Evolutionary conservation across 2,329 filamentous ascomycete genomes (phyloP), one percentile per base, ranked within the genome.

Genomic region (Sphaerostilbella broomeana): DNA sequence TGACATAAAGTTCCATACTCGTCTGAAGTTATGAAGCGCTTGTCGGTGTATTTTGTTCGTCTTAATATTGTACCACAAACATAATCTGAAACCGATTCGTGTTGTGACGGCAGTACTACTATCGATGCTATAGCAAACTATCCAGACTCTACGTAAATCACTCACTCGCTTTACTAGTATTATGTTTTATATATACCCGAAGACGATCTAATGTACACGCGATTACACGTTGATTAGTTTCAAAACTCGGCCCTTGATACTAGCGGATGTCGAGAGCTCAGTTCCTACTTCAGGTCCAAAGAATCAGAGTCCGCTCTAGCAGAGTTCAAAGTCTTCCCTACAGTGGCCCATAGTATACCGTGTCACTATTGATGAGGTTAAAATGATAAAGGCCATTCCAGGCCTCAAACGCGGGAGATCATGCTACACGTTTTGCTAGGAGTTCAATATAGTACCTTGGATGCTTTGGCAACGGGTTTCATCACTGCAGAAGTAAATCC

Each of bases 201-300:
- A 35, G 46, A 52, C 2, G 65, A 58, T 24, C 42, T 58, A 3
- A 51, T 69, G 20, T 71, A 67, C 44, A 64, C 62, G 2, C 49
- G 57, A 16, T 70, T 67, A 45, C 60, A 66, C 19, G 53, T 57
- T 7, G 60, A 64, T 16, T 40, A 64, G 42, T 57, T 70, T 10
- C 44, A 53, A 15, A 24, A 38, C 0, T 63, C 61, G 0, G 26
- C 22, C 0, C 54, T 68, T 3, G 49, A 53, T 0, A 67, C 52
- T 33, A 56, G 32, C 32, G 57, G 36, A 45, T 45, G 45, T 26
- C 51, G 58, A 39, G 52, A 51, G 48, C 42, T 40, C 12, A 12
- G 1, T 35, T 18, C 30, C 38, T 17, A 16, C 24, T 22, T 40
- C 30, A 4, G 31, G 38, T 53, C 55, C 0, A 20, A 41, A 2